A percentile compares a stretch with the other conserved stretches of the same genome.
Evolutionary conservation across 106 monocot genomes (phyloP).

Genomic region (Dendrobium nobile): DNA sequence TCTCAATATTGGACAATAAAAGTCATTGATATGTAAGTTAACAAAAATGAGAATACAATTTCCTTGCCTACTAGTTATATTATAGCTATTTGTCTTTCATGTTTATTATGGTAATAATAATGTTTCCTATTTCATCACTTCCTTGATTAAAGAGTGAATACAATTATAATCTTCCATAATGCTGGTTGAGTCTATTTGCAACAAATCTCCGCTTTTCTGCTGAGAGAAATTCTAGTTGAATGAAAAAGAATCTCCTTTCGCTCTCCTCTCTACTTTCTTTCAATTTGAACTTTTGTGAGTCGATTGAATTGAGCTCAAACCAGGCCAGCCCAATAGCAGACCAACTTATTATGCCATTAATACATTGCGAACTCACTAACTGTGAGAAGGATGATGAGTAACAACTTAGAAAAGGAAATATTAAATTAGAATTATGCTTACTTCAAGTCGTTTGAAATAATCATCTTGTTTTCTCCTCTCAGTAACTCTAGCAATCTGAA

Average conservation of each 20-base stretch:
- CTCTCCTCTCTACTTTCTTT: not conserved
- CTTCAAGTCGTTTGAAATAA: conserved; percentile 59
- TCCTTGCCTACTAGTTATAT: no score
- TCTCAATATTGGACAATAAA: no score
- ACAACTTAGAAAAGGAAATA: not conserved
- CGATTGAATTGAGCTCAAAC: no score
- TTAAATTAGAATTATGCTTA: conserved; percentile 21
- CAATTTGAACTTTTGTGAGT: not conserved
- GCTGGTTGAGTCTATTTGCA: no score
- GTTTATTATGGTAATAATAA: no score
- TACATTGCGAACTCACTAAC: not conserved
- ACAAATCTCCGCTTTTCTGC: not conserved
- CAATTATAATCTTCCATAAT: no score
- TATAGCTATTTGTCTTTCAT: no score
- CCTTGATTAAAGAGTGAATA: no score
- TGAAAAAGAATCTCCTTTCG: not conserved
- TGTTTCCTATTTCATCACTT: no score
- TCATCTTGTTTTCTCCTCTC: conserved; percentile 74
- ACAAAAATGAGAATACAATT: no score
- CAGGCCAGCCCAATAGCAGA: no score
- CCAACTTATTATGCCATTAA: not conserved
- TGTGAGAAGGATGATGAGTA: not conserved
- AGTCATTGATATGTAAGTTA: no score
- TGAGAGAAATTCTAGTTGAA: not conserved
- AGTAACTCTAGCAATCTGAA: conserved; percentile 52